Evolutionary conservation across 345 rosid species (phyloP).

Genomic region (Theobroma cacao): DNA sequence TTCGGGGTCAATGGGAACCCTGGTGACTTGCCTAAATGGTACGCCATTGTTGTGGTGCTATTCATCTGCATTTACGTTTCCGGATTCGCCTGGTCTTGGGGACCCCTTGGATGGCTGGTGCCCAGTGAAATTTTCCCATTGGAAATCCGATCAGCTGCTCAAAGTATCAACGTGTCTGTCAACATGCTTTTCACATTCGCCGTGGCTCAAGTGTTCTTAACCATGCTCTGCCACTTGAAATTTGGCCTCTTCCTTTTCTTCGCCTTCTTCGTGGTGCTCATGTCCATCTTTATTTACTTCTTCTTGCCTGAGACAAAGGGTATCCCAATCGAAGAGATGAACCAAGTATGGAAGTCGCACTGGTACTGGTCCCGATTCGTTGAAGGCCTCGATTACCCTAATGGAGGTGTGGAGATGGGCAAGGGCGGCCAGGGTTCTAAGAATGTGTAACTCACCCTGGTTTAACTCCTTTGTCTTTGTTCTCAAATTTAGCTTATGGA

Average conservation of each 20-base stretch:
- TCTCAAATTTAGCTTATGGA: not conserved
- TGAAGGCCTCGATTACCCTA: constrained; percentile 21
- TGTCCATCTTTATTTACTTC: constrained; percentile 50
- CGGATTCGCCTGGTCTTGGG: constrained; percentile 97
- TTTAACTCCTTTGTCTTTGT: not conserved
- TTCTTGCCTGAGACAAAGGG: constrained; percentile 77
- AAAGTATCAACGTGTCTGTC: constrained; percentile 79
- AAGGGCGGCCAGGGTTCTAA: constrained; percentile 31
- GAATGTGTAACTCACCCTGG: constrained; percentile 22
- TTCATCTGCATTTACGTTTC: constrained; percentile 82
- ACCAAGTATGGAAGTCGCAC: constrained; percentile 54
- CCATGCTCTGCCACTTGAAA: constrained; percentile 81
- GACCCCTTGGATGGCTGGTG: constrained; percentile 91
- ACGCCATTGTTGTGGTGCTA: constrained; percentile 73
- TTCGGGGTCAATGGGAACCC: constrained; percentile 68
- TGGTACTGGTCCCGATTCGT: constrained; percentile 69
- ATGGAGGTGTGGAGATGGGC: constrained; percentile 46
- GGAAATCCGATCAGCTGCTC: constrained; percentile 89
- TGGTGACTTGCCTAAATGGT: constrained; percentile 74
- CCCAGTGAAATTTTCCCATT: constrained; percentile 92
- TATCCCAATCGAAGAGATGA: constrained; percentile 73
- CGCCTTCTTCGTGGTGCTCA: constrained; percentile 55
- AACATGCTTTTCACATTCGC: constrained; percentile 86
- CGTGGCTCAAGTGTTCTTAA: constrained; percentile 70
- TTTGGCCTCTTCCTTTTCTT: constrained; percentile 70